A percentile compares a stretch with the other conserved stretches of the same genome.
These are phyloP conservation scores for Yamadazyma mexicana DNA, from an alignment of 1,139 yeast genomes.

Conservation along the genomic window DNA sequence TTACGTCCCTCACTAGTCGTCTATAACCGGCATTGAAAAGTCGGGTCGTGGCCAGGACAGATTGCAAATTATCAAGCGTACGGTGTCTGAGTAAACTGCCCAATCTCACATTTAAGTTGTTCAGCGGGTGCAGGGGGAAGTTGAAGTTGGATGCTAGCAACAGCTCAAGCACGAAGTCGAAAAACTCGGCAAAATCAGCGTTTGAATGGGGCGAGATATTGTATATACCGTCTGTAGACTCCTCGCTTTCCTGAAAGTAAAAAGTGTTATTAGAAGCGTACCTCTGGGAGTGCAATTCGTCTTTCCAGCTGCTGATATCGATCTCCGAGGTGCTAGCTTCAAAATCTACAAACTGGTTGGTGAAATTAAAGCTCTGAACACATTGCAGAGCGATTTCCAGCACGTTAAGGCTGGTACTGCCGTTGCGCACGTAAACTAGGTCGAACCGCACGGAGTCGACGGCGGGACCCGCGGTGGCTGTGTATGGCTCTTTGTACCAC, in stretches of 20 bases:
- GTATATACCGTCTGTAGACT: neutral
- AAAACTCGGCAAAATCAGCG: neutral
- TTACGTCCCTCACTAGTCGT: no score
- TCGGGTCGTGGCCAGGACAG: neutral
- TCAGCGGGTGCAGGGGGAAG: neutral
- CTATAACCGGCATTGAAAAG: no score
- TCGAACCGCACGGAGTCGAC: neutral
- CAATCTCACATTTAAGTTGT: conserved; percentile 1
- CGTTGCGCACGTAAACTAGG: neutral
- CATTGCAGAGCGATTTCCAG: neutral
- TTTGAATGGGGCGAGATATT: neutral
- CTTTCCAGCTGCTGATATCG: neutral
- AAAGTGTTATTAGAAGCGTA: neutral
- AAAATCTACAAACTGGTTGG: neutral
- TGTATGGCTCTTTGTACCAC: neutral
- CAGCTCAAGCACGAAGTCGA: neutral
- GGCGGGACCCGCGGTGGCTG: neutral
- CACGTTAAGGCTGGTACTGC: neutral
- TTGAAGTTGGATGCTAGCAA: neutral
- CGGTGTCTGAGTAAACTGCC: neutral
- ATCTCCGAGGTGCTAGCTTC: neutral
- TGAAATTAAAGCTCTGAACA: neutral
- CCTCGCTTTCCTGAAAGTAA: neutral
- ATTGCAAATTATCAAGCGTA: neutral
- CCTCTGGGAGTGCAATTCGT: neutral